A percentile compares a stretch with the other conserved stretches of the same genome.
phyloP scores from a whole-genome alignment of 257 asterid genomes.

The Solanum chmielewskii region DNA sequence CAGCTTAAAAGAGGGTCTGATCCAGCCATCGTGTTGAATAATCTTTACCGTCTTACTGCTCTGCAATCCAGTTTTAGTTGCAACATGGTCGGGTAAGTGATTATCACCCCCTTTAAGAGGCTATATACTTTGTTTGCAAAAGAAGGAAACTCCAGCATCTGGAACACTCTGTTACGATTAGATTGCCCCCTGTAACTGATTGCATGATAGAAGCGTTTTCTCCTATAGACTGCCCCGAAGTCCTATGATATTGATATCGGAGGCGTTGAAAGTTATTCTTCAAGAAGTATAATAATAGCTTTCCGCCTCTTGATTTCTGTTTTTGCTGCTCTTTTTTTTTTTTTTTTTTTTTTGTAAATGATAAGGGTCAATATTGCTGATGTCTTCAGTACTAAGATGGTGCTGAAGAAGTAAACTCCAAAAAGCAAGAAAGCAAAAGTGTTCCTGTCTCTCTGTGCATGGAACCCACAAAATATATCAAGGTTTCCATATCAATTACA shows the following conservation, averaged over 20 bases:
- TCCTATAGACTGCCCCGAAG: neutral
- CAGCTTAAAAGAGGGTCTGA: slow-evolving; percentile 95
- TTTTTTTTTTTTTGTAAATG: neutral
- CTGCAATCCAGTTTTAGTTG: slow-evolving; percentile 87
- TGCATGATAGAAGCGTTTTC: neutral
- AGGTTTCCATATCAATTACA: neutral
- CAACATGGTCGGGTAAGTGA: slow-evolving; percentile 98
- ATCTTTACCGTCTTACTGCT: slow-evolving; percentile 78
- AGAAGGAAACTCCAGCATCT: neutral
- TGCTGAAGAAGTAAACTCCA: neutral
- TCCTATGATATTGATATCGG: neutral
- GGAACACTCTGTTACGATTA: neutral
- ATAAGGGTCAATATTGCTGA: neutral
- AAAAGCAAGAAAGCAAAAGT: neutral
- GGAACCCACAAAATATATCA: neutral
- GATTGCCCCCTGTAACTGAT: neutral
- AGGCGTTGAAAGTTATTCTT: neutral
- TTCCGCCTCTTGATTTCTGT: neutral
- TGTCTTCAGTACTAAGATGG: neutral
- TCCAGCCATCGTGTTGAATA: slow-evolving; percentile 77
- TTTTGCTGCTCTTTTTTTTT: neutral
- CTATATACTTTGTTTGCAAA: neutral
- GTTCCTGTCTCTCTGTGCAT: neutral
- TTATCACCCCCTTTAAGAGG: neutral
- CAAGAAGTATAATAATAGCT: neutral